Base-by-base conservation (phyloP, 345 rosid species). In the Acer saccharum region DNA sequence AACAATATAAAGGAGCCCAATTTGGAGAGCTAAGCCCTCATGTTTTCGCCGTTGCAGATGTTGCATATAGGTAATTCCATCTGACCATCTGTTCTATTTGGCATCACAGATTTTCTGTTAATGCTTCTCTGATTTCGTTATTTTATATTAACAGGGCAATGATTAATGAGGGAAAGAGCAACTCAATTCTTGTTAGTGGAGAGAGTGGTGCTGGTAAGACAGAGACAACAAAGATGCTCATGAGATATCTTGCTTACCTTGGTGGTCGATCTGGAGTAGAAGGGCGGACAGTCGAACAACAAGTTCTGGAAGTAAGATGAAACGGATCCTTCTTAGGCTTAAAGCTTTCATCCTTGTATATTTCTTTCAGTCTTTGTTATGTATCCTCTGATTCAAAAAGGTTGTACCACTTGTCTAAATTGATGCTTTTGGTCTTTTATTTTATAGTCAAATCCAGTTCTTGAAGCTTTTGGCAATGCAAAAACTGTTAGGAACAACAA, bases 191-290 rank as follows among this genome's bases (percentile, higher is more conserved):
- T 71, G 99, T 96, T 57, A 96, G 99, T 87, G 99, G 99, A 79
- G 99, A 96, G 90, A 96, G 99, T 79, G 99, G 99, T 81, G 99
- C 99, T 75, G 99, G 99, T 83, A 96, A 96, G 85, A 96, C 99
- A 23, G 99, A 96, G 95, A 96, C 99, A 76, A 96, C 99, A 61
- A 96, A 96, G 86, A 94, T 96, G 99, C 99, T 96, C 68, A 96
- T 96, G 99, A 90, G 98, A 10, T 96, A 96, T 85, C 99, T 96
- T 88, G 99, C 99, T 82, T 88, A 81, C 85, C 88, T 96, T 43
- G 99, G 99, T 80, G 99, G 99, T 83, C 91, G 98, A 87, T 89
- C 98, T 39, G 99, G 99, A 27, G 98, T 96, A 66, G 99, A 96
- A 89, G 99, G 99, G 69, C 86, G 99, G 81, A 96, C 99, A 58